Evolutionary conservation across 225 moss, liverwort and hornwort species (phyloP), one percentile per base, ranked within the genome.

Genomic region (Neckera pumila): DNA sequence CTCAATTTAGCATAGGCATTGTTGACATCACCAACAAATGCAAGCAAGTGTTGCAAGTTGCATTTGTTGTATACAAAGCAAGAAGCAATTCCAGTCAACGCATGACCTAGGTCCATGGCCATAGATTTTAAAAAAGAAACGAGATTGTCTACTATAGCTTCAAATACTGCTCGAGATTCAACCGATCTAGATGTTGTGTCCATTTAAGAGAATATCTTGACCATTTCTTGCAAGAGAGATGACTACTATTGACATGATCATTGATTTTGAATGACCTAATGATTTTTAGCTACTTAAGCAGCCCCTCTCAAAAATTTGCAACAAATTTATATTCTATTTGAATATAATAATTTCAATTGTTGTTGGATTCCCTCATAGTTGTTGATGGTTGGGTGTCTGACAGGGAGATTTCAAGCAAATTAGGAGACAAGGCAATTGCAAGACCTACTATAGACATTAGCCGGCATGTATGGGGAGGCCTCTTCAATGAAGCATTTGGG

Each of bases 371-470:
- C 36, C 0, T 81, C 4, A 45, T 3, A 42, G 2, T 58, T 27
- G 38, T 34, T 5, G 5, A 54, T 77, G n/a, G 42, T 80, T 64
- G 38, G n/a, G 2, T 58, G 1, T 76, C 27, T 65, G 40, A 17
- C 63, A 96, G 95, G 75, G 92, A 91, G 43, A 80, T 95, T 18
- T 88, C 90, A 56, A 67, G 56, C 27, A 89, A 86, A n/a, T 28
- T 96, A 56, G 91, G 93, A 21, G 83, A 87, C 31, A 92, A 92
- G 40, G 92, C 93, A 22, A 91, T 95, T 3, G 10, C 81, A n/a
- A 86, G 96, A 85, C 95, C 95, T 0, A 62, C 93, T 13, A 92
- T 96, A 12, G 92, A 96, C 56, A 89, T 96, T 4, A 94, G 96
- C 34, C 84, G 91, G 4, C 87, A 92, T 6, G 92, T 89, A 7